Base-by-base conservation (phyloP, 139 green algal species). In the Chlamydomonas schloesseri region DNA sequence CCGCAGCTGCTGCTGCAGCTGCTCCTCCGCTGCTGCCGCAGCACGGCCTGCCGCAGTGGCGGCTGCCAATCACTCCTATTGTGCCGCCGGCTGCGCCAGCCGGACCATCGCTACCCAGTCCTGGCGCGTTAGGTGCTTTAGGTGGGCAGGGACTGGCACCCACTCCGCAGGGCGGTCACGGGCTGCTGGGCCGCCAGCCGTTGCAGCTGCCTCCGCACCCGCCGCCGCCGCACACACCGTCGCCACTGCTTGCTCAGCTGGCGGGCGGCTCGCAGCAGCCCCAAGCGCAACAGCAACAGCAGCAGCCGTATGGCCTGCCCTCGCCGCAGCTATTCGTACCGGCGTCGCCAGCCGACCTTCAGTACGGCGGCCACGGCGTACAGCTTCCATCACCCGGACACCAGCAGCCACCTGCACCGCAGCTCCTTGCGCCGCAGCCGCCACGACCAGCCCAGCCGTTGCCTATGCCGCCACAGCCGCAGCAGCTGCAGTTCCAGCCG, bases 41-140 rank as follows among this genome's bases (percentile, higher is more conserved):
- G 77, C 34, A 69, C 28, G 72, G 50, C 33, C n/a, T 82, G 57
- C 42, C 0, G 36, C 76, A 83, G 58, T 72, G 76, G 60, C 76
- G 76, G 11, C 26, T 62, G 55, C 74, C 74, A 33, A 2, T n/a
- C 1, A 18, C 47, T 29, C 47, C 31, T 3, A 17, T 60, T 1
- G 0, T 36, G n/a, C 74, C 74, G 3, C 13, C 29, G 26, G 55
- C 31, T 23, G 33, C 33, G 5, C 26, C 26, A 20, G 26, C 2
- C 15, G 14, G 55, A 0, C 74, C 42, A 8, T 50, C 42, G 8
- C 8, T 50, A 8, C 42, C 42, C 42, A 50, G 42, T 50, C 42
- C 42, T 50, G 42, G 42, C 42, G 42, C 42, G 42, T 5, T 8
- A 5, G 42, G 42, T 50, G 42, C 42, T 50, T 5, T 8, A 8